Evolutionary conservation across 116 monocot species (phyloP).

Genomic region (Iris pallida): DNA sequence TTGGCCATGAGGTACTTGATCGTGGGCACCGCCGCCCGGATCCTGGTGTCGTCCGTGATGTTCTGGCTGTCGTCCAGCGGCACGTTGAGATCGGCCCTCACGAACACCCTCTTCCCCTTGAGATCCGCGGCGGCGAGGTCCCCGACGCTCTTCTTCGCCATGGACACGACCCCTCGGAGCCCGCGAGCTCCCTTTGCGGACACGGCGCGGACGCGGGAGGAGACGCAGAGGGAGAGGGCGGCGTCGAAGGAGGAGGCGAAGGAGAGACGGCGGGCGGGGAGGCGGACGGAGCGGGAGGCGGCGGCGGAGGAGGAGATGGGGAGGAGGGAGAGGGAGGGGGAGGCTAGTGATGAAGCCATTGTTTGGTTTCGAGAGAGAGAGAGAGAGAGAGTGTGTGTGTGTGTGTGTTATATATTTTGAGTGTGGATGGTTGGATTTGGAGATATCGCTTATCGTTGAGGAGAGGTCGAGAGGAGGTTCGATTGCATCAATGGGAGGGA

Average conservation of each 20-base stretch:
- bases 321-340: neutral
- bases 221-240: conserved; percentile 8
- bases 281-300: conserved; percentile 6
- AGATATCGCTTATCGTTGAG: conserved; percentile 1
- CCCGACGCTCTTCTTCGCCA: conserved; percentile 51
- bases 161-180: neutral
- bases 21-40: conserved; percentile 55
- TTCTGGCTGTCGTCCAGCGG: conserved; percentile 46
- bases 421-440: neutral
- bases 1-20: conserved; percentile 47
- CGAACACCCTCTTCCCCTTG: conserved; percentile 48
- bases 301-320: conserved; percentile 3
- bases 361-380: neutral
- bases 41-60: conserved; percentile 54
- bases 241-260: conserved; percentile 15
- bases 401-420: neutral
- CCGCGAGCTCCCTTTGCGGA: neutral
- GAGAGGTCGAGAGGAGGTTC: conserved; percentile 3
- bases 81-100: conserved; percentile 52
- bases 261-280: conserved; percentile 14
- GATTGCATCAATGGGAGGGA: neutral
- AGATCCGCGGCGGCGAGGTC: conserved; percentile 40
- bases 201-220: conserved; percentile 6
- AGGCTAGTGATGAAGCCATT: conserved; percentile 5
- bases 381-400: neutral